phyloP scores from a whole-genome alignment of 1,139 yeast genomes.

The Sugiyamaella grinbergsii region DNA sequence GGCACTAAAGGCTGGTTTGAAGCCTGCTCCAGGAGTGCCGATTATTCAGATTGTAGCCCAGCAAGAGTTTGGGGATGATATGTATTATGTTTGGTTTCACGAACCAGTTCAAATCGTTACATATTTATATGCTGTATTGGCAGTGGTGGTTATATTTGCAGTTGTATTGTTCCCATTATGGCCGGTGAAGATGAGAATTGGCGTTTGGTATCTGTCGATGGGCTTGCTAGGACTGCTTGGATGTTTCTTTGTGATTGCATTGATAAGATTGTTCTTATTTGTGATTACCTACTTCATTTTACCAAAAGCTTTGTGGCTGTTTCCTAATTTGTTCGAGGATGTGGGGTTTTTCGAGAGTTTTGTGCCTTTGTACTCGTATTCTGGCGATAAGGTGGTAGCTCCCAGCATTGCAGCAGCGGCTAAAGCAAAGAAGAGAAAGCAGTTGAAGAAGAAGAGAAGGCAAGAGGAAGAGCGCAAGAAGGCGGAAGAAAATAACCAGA shows the following conservation, averaged over 20 bases:
- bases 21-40: slow-evolving; percentile 78
- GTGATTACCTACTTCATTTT: slow-evolving; percentile 59
- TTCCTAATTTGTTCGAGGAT: slow-evolving; percentile 94
- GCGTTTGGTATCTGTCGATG: slow-evolving; percentile 89
- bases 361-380: slow-evolving; percentile 86
- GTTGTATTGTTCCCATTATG: slow-evolving; percentile 92
- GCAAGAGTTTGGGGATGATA: slow-evolving; percentile 75
- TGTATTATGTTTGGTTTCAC: slow-evolving; percentile 84
- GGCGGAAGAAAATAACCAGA: slow-evolving; percentile 18
- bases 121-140: slow-evolving; percentile 61
- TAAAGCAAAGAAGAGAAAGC: slow-evolving; percentile 28
- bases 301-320: slow-evolving; percentile 85
- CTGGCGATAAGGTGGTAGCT: slow-evolving; percentile 47
- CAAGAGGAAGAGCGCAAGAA: slow-evolving; percentile 17
- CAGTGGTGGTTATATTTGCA: slow-evolving; percentile 68
- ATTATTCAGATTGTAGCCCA: slow-evolving; percentile 64
- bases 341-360: slow-evolving; percentile 93
- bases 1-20: slow-evolving; percentile 60
- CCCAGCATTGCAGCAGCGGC: slow-evolving; percentile 34
- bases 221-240: slow-evolving; percentile 73
- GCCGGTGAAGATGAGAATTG: slow-evolving; percentile 88
- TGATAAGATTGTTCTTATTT: slow-evolving; percentile 75
- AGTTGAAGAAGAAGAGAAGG: slow-evolving; percentile 22
- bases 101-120: slow-evolving; percentile 73
- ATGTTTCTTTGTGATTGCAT: slow-evolving; percentile 73